Base-by-base conservation (phyloP, 73 alveolate species). In the Paraurostyla sp. region DNA sequence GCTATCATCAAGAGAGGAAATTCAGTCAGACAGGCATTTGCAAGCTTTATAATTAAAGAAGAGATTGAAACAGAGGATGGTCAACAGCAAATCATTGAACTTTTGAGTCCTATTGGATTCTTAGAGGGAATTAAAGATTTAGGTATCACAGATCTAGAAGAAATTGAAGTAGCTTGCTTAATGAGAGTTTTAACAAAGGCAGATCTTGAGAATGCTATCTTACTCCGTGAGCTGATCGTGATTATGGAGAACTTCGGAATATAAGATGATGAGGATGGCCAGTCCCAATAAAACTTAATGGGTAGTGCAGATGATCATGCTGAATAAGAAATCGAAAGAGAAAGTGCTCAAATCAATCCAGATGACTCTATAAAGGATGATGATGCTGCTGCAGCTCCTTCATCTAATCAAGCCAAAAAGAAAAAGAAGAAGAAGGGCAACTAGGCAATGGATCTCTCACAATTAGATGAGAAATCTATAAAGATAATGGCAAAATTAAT, bases 181-280 rank as follows among this genome's bases (percentile, higher is more conserved):
- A 91, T 91, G 95, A 91, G 87, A 54, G 95, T 91, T 20, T 88
- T 91, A 9, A 65, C 95, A 18, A 91, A 91, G 80, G 87, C 92
- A n/a, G 88, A 91, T 22, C 83, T 91, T 0, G 95, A 83, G 22
- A 83, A 83, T 40, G 86, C 92, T 9, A 80, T 91, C 7, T 58
- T 91, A 76, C 88, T 91, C 16, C 60, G 65, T 25, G 95, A 91
- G 69, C 88, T 91, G 46, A 46, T 73, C n/a, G 89, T 83, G 27
- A 91, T 91, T 29, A 83, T 91, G 92, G 95, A 91, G 63, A 91
- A 91, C 84, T 80, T 91, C 49, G 93, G 93, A 30, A 91, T 91
- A 16, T 58, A 43, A 25, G 92, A 90, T 18, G 87, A 71, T 0
- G 88, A 60, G 11, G 90, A 51, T n/a, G 87, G 29, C 18, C 49